Base-by-base conservation (phyloP, 306 rosid genomes). In the Quercus dentata region DNA sequence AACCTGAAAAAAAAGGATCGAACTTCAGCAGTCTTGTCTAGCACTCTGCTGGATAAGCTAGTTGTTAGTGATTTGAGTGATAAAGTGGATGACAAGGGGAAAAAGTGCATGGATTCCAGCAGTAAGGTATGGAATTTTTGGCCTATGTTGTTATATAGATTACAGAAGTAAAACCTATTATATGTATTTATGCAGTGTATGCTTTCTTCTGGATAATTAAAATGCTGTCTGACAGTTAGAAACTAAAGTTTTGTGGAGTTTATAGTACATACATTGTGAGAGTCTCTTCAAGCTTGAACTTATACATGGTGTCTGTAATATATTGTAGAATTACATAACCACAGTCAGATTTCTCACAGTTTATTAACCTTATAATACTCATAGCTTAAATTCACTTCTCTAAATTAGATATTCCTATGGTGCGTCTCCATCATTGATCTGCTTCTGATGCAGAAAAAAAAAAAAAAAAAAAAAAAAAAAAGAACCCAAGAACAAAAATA, bases 51-150 rank as follows among this genome's bases (percentile, higher is more conserved):
- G 68, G 74, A 79, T 28, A 57, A 75, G 80, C 59, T 77, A 69
- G 68, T 54, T 73, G 78, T 67, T 28, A 35, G 49, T 3, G 49
- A 74, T 74, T 65, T 68, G 20, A 25, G 67, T 73, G 57, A 79
- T 73, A 51, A 54, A 54, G 75, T 64, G 25, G 81, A 72, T 27
- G 70, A 54, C 38, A 79, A 83, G 69, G 21, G 63, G 31, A 71
- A 38, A 18, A 76, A 44, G 56, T n/a, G 65, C 63, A 79, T 28
- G 58, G 76, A 28, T 18, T 31, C 81, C 54, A 79, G 78, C 68
- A 23, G 75, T 35, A 71, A 76, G 87, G 87, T 83, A 75, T 38
- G 12, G 17, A 15, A 59, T 77, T 33, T 56, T 62, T 68, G 28
- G 3, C 31, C 63, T n/a, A 33, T 30, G 18, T 75, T 68, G 18